Percentiles rank a stretch among this genome's conserved stretches.
phyloP scores from a whole-genome alignment of 2,329 filamentous ascomycete genomes.

The Sclerotinia spermophila region DNA sequence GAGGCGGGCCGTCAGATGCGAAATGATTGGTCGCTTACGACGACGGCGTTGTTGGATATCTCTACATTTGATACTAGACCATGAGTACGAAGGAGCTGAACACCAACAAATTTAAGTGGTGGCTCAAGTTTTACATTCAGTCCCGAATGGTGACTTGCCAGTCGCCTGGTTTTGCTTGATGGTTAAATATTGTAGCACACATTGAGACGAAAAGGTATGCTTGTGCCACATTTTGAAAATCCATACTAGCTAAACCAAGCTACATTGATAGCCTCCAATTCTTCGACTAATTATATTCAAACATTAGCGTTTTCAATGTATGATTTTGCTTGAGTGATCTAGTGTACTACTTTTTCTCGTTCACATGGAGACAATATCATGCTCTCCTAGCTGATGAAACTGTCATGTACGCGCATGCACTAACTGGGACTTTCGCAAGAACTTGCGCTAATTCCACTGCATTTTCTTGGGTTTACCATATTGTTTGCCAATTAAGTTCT shows the following conservation, averaged over 20 bases:
- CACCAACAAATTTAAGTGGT: not conserved
- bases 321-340: too few relatives aligned
- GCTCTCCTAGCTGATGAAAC: too few relatives aligned
- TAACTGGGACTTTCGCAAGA: too few relatives aligned
- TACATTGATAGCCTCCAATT: not conserved
- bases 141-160: not conserved
- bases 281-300: not conserved
- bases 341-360: too few relatives aligned
- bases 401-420: too few relatives aligned
- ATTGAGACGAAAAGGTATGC: not conserved
- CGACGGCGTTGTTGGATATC: not conserved
- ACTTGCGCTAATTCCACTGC: too few relatives aligned
- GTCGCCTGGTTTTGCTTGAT: not conserved
- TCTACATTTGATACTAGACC: not conserved
- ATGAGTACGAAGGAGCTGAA: not conserved
- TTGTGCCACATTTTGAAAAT: not conserved
- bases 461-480: too few relatives aligned
- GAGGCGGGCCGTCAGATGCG: not conserved
- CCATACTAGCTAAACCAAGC: not conserved
- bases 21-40: slow-evolving; percentile 4
- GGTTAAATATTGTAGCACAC: not conserved
- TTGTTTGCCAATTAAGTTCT: not conserved
- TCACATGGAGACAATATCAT: too few relatives aligned
- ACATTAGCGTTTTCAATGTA: too few relatives aligned
- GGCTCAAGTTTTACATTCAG: not conserved